Evolutionary conservation across 2,329 filamentous ascomycete species (phyloP), one percentile per base, ranked within the genome.

Genomic region (Aspergillus thermomutatus): DNA sequence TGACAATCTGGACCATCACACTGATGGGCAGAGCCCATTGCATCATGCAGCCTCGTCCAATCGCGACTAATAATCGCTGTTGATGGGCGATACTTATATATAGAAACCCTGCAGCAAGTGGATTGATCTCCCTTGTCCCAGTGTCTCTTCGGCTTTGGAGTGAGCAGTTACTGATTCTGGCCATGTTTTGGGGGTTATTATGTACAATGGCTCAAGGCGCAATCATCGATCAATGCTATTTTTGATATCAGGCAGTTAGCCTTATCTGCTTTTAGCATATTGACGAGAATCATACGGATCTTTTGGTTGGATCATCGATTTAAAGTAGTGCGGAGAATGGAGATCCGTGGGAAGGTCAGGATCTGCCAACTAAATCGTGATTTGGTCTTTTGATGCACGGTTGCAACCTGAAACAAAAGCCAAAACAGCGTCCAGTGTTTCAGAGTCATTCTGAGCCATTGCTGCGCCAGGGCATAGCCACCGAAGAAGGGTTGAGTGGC

Each of bases 401-500:
- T 54, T 25, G n/a, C 23, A 52, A 19, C 52, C 40, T 55, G 48
- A 59, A 56, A 51, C 45, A 53, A 14, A 43, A 48, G 31, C 43
- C 9, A 25, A 50, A 7, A 54, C 23, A 45, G 26, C 31, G 43
- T 48, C 55, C 45, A 50, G 55, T 59, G 62, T 62, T 61, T 63
- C 52, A 57, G 45, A 53, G 34, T 28, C 46, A 50, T 37, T 60
- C 55, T 56, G 49, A 58, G 58, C 57, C 62, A 56, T 59, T 52
- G 55, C 63, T 66, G 64, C 60, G 64, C 62, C 64, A 51, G 57
- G 52, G 43, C 62, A 64, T 65, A 60, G 62, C 62, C 62, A 63
- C 62, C 45, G 50, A 52, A 45, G 19, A 23, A 45, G 19, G 41
- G 41, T 21, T 11, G 21, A 46, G 21, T 23, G 9, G 19, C 2